phyloP scores from a whole-genome alignment of 768 basidiomycete genomes.

The Astraeus odoratus region DNA sequence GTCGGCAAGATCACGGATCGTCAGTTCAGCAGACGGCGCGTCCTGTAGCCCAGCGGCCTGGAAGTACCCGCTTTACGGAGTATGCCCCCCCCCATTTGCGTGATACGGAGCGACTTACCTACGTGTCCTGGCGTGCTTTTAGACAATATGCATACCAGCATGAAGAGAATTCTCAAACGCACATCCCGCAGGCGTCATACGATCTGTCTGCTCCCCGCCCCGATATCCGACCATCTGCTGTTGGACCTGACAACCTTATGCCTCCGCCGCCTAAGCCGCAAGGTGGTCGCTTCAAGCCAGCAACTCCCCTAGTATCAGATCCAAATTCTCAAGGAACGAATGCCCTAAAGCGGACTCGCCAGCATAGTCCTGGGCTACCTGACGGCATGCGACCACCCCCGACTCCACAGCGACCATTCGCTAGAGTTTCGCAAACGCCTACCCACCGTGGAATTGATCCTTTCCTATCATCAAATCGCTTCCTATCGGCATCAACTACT shows the following conservation, averaged over 20 bases:
- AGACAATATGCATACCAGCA: conserved; percentile 72
- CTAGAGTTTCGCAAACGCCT: conserved; percentile 18
- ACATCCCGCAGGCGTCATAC: conserved; percentile 33
- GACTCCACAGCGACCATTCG: conserved; percentile 35
- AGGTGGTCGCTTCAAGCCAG: conserved; percentile 20
- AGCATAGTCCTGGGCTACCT: conserved; percentile 18
- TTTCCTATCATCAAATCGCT: conserved; percentile 24
- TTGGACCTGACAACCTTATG: conserved; percentile 24
- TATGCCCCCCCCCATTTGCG: conserved; percentile 22
- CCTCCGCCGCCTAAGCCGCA: conserved; percentile 25
- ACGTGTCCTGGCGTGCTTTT: conserved; percentile 7
- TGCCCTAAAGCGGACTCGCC: conserved; percentile 9
- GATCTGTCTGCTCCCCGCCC: conserved; percentile 37
- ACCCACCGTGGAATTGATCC: conserved; percentile 2
- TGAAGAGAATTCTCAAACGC: conserved; percentile 38
- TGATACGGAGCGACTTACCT: conserved; percentile 11
- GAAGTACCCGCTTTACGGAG: conserved; percentile 46
- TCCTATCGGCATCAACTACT: conserved; percentile 24
- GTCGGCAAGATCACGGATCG: conserved; percentile 20
- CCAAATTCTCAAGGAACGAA: conserved; percentile 2
- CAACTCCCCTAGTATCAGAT: conserved; percentile 11
- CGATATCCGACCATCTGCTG: conserved; percentile 27
- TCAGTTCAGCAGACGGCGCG: conserved; percentile 10
- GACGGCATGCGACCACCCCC: conserved; percentile 47
- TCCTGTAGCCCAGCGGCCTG: conserved; percentile 32